A percentile compares a stretch with the other conserved stretches of the same genome.
Evolutionary conservation across 352 stramenopile species (phyloP).

Genomic region (Elongisporangium prolatum): DNA sequence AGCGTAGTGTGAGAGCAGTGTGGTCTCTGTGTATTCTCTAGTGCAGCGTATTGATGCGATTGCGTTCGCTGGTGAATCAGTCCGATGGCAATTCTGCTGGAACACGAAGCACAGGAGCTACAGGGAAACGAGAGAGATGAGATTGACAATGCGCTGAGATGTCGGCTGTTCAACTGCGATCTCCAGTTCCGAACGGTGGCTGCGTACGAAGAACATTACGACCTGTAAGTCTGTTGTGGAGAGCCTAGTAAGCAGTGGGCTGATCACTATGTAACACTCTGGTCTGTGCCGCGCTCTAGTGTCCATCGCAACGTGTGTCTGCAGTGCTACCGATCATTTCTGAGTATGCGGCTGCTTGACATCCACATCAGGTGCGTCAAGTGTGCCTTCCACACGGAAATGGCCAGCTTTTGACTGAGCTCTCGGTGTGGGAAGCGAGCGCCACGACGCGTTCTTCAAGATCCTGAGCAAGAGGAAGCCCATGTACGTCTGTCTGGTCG

Average conservation of each 20-base stretch:
- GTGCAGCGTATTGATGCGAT: not conserved
- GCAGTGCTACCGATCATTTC: constrained; percentile 43
- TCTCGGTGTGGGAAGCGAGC: constrained; percentile 29
- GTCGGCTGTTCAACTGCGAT: constrained; percentile 39
- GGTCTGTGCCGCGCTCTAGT: constrained; percentile 7
- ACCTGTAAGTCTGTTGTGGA: constrained; percentile 28
- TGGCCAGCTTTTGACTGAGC: not conserved
- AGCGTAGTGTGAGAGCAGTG: constrained; percentile 13
- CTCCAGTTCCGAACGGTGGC: constrained; percentile 35
- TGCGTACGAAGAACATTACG: constrained; percentile 61
- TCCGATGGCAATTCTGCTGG: constrained; percentile 2
- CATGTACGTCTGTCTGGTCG: constrained; percentile 54
- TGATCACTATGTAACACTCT: not conserved
- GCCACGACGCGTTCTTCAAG: constrained; percentile 59
- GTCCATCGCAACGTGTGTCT: constrained; percentile 37
- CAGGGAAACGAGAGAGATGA: constrained; percentile 2
- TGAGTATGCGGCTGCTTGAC: constrained; percentile 44
- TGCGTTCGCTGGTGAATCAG: not conserved
- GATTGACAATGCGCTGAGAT: constrained; percentile 20
- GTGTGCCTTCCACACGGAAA: not conserved
- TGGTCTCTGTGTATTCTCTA: not conserved
- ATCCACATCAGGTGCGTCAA: constrained; percentile 35
- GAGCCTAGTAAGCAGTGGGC: not conserved
- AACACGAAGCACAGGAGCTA: constrained; percentile 4
- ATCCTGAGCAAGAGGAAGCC: constrained; percentile 53